A percentile compares a stretch with the other conserved stretches of the same genome.
Conservation (phyloP, 805 yeast species). For the Candida krabiensis region DNA sequence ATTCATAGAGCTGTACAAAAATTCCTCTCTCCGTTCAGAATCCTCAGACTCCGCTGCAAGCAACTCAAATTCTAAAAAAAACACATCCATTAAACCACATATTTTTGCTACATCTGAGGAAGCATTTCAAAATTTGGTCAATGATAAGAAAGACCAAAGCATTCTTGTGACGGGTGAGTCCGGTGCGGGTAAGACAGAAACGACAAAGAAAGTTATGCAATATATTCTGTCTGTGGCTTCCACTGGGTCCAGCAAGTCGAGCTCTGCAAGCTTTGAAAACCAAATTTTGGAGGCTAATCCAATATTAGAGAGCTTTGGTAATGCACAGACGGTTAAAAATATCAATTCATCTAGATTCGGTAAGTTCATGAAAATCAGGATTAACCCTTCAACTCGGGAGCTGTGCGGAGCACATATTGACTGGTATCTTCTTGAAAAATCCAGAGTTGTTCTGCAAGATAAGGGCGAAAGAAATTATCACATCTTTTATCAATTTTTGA, state of each 20-base stretch:
- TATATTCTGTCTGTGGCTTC: conserved; percentile 77
- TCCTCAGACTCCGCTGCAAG: conserved; percentile 8
- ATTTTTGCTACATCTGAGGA: conserved; percentile 87
- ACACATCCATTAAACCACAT: conserved; percentile 62
- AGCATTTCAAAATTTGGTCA: conserved; percentile 74
- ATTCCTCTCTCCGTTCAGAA: no score
- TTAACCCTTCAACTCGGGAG: conserved; percentile 53
- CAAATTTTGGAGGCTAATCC: conserved; percentile 94
- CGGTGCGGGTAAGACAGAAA: conserved; percentile 99
- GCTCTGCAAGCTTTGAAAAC: conserved; percentile 60
- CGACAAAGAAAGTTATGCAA: conserved; percentile 91
- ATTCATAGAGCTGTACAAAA: conserved; percentile 49
- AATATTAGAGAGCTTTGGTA: conserved; percentile 92
- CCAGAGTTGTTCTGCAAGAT: conserved; percentile 82
- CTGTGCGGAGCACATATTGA: conserved; percentile 90
- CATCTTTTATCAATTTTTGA: conserved; percentile 81
- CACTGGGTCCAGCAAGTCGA: conserved; percentile 21
- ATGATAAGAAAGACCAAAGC: conserved; percentile 75
- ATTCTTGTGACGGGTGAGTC: conserved; percentile 98
- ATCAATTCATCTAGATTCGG: conserved; percentile 97
- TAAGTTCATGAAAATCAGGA: conserved; percentile 86
- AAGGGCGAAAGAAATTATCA: conserved; percentile 86
- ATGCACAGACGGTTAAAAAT: conserved; percentile 92
- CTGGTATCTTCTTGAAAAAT: conserved; percentile 91
- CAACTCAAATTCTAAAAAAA: conserved; percentile 5